phyloP scores from a whole-genome alignment of 441 rosid species.

The Sinapis alba region DNA sequence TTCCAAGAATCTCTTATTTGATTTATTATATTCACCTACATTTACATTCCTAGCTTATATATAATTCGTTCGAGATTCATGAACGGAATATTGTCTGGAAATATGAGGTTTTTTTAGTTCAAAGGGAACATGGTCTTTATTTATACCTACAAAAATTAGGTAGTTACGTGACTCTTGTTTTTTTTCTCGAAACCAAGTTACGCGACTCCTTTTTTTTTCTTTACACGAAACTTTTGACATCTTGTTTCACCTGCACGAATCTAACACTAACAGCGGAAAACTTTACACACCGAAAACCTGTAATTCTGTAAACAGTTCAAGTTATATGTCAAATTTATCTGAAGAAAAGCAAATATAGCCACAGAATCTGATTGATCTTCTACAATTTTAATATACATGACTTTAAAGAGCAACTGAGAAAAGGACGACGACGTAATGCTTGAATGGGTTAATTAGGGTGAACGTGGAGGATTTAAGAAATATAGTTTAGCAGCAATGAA shows the following conservation, averaged over 20 bases:
- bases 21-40: not conserved
- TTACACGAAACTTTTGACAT: conserved; percentile 15
- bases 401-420: not conserved
- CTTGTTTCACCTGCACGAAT: conserved; percentile 15
- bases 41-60: conserved; percentile 10
- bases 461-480: conserved; percentile 4
- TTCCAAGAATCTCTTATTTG: conserved; percentile 19
- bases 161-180: conserved; percentile 25
- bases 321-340: not conserved
- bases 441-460: conserved; percentile 12
- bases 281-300: not conserved
- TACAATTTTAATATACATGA: not conserved
- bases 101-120: conserved; percentile 18
- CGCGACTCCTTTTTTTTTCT: conserved; percentile 3
- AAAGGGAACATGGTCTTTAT: conserved; percentile 16
- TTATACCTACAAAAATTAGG: conserved; percentile 15
- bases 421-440: conserved; percentile 6
- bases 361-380: conserved; percentile 6
- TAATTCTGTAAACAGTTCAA: conserved; percentile 8
- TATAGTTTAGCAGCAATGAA: not conserved
- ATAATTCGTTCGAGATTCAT: conserved; percentile 20
- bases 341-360: conserved; percentile 6
- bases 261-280: not conserved
- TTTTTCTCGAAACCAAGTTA: not conserved
- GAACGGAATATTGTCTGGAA: conserved; percentile 21